Base-by-base conservation (phyloP, 1,284 basidiomycete genomes). In the Leccinum angustisporum region DNA sequence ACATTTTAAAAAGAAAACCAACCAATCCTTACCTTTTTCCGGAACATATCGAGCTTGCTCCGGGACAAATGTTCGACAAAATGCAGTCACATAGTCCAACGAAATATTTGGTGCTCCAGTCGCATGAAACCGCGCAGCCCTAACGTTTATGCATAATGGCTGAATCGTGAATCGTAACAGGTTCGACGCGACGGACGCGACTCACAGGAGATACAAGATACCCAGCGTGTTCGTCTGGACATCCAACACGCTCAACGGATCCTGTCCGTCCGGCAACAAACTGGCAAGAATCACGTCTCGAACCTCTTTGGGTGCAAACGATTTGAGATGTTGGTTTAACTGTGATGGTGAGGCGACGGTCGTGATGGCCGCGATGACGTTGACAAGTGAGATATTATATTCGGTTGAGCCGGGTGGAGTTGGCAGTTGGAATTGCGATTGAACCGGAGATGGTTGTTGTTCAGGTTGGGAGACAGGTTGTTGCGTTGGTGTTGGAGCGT, bases 171-270 rank as follows among this genome's bases (percentile, higher is more conserved):
- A 36, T 10, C 13, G 38, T 38, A 11, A 48, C 18, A 10, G 4
- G 5, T 8, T 36, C 8, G 21, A 3, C 27, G 11, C 36, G 36
- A 50, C 13, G 1, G 40, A 56, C 25, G 30, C 27, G 18, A 79
- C 88, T 76, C 67, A 91, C 90, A 92, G 71, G 48, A 92, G 86
- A 67, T 86, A 88, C 36, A 92, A 73, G 50, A 83, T 81, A 0
- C 86, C 88, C 5, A 91, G 70, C 1, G 88, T 87, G 70, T 90
- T 82, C 43, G 69, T 70, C 36, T 77, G 74, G 25, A 83, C 72
- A 65, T 88, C 80, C 51, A 92, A 74, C 11, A 87, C 68, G 3
- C 73, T 64, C 58, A 91, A 70, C 5, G 90, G 89, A 70, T 91
- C 89, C 64, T 83, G 82, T 11, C 84, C 85, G 57, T 78, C 78